Evolutionary conservation across 768 basidiomycete genomes (phyloP).

Genomic region (Collybiopsis luxurians): DNA sequence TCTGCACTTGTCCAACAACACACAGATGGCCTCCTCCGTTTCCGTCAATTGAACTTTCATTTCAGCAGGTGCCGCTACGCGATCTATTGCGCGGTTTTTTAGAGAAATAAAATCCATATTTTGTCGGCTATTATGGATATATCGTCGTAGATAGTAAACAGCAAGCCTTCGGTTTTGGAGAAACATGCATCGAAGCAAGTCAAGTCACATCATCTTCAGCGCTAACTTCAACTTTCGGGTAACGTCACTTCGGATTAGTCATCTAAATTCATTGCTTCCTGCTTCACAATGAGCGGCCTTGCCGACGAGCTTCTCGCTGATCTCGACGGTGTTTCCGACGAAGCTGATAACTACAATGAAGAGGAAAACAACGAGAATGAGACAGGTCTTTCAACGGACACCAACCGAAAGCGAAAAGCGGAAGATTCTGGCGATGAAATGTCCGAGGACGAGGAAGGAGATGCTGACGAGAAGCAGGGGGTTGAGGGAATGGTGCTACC

Average conservation of each 20-base stretch:
- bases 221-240: not conserved
- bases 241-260: not conserved
- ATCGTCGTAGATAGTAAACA: not conserved
- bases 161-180: not conserved
- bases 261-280: slow-evolving; percentile 1
- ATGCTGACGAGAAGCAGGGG: slow-evolving; percentile 40
- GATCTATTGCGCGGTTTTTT: not conserved
- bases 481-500: slow-evolving; percentile 67
- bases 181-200: not conserved
- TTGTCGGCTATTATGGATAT: not conserved
- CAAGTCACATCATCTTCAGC: not conserved
- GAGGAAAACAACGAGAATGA: slow-evolving; percentile 34
- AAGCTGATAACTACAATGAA: slow-evolving; percentile 47
- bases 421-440: slow-evolving; percentile 52
- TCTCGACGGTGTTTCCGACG: slow-evolving; percentile 82
- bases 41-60: slow-evolving; percentile 56
- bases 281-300: slow-evolving; percentile 63
- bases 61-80: not conserved
- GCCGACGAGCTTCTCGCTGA: slow-evolving; percentile 94
- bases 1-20: slow-evolving; percentile 79
- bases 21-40: slow-evolving; percentile 67
- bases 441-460: slow-evolving; percentile 45
- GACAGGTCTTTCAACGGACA: slow-evolving; percentile 10
- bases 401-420: slow-evolving; percentile 64
- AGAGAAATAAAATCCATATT: slow-evolving; percentile 1